Conservation (phyloP, 768 basidiomycete genomes). For the Termitomyces heimii region DNA sequence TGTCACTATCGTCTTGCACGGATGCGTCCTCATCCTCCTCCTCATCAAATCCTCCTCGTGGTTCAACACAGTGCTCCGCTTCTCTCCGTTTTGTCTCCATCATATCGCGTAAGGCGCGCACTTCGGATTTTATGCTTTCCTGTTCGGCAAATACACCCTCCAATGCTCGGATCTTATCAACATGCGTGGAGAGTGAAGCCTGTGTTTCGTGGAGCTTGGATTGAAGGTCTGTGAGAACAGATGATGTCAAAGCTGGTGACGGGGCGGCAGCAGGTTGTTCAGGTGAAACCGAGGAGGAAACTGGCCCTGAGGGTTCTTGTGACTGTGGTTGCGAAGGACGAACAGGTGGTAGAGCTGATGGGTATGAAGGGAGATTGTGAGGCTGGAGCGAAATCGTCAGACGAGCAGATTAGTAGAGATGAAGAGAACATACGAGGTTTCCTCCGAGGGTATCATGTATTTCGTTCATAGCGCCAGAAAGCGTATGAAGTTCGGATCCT, state of each 20-base stretch:
- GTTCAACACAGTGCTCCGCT: constrained; percentile 15
- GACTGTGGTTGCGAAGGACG: constrained; percentile 25
- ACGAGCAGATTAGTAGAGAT: background rate
- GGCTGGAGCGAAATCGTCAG: constrained; percentile 35
- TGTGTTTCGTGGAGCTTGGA: constrained; percentile 83
- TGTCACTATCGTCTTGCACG: constrained; percentile 59
- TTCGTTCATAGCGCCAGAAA: constrained; percentile 80
- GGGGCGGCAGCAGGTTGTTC: constrained; percentile 16
- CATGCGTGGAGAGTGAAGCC: constrained; percentile 63
- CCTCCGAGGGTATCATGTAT: constrained; percentile 91
- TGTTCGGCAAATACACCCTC: constrained; percentile 83
- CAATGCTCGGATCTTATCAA: constrained; percentile 77
- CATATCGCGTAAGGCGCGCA: constrained; percentile 63
- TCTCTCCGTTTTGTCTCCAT: constrained; percentile 64
- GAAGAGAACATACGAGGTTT: constrained; percentile 49
- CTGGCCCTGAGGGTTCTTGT: constrained; percentile 18
- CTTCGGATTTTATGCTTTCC: constrained; percentile 75
- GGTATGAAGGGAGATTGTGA: constrained; percentile 55
- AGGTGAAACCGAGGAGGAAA: constrained; percentile 12
- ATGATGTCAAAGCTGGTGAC: constrained; percentile 18
- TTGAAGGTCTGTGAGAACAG: constrained; percentile 59
- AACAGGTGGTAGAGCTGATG: constrained; percentile 61
- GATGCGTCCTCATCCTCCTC: constrained; percentile 27
- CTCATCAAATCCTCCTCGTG: constrained; percentile 25
- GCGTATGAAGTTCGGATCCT: constrained; percentile 72